These are phyloP conservation scores for Pseudocercospora cruenta DNA, from an alignment of 2,329 filamentous ascomycete species.

Conservation along the genomic window DNA sequence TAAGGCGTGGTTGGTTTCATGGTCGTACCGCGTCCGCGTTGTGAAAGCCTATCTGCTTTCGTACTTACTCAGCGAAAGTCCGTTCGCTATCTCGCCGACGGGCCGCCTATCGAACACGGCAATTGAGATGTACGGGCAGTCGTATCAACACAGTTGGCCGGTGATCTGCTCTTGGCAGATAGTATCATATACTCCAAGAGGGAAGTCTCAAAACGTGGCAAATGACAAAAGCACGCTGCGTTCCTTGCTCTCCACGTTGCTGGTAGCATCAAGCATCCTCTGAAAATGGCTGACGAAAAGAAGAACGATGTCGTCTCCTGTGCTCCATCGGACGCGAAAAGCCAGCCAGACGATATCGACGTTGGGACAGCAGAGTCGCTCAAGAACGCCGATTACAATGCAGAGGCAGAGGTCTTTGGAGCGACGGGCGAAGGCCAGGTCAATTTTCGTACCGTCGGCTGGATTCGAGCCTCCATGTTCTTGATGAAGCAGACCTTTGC, in stretches of 20 bases:
- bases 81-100: constrained; percentile 1
- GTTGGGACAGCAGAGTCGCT: background rate
- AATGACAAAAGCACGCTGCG: background rate
- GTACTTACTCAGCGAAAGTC: background rate
- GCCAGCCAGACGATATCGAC: constrained; percentile 5
- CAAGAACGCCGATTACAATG: background rate
- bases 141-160: background rate
- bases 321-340: background rate
- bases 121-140: background rate
- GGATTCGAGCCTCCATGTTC: constrained; percentile 23
- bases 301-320: constrained; percentile 12
- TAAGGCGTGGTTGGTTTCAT: too few species aligned
- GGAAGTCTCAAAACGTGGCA: background rate
- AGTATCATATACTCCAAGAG: background rate
- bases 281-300: constrained; percentile 12
- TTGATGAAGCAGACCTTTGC: constrained; percentile 29
- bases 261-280: background rate
- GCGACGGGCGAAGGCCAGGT: constrained; percentile 12
- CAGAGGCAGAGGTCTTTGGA: constrained; percentile 18
- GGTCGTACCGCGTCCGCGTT: background rate
- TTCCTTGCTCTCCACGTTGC: background rate
- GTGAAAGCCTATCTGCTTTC: too few species aligned
- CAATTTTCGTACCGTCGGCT: constrained; percentile 26
- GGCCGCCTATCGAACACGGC: constrained; percentile 6
- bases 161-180: background rate